A percentile compares a stretch with the other conserved stretches of the same genome.
These are phyloP conservation scores for Xerocomus brunneocitrinus DNA, from an alignment of 768 basidiomycete genomes.

Conservation along the genomic window DNA sequence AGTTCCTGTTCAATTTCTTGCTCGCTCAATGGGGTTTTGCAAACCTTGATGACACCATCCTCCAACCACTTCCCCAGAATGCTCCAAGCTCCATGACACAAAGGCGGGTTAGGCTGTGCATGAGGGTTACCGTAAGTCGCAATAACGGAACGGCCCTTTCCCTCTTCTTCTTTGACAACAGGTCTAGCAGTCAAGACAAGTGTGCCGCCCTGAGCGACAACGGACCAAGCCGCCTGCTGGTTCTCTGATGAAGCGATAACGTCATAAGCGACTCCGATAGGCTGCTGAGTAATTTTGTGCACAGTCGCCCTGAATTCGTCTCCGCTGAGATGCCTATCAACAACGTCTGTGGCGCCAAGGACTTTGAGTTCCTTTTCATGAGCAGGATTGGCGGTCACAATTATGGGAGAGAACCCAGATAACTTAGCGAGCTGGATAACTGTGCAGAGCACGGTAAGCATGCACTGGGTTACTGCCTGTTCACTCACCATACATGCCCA, in stretches of 20 bases:
- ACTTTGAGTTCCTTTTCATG: conserved; percentile 30
- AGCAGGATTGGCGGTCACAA: conserved; percentile 34
- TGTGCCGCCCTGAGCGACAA: conserved; percentile 32
- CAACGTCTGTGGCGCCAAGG: conserved; percentile 38
- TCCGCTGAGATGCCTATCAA: conserved; percentile 28
- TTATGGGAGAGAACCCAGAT: conserved; percentile 40
- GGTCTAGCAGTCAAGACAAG: conserved; percentile 28
- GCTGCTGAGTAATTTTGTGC: conserved; percentile 24
- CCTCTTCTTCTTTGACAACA: conserved; percentile 21
- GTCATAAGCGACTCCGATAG: conserved; percentile 28
- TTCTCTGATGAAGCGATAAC: conserved; percentile 32
- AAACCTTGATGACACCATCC: conserved; percentile 25
- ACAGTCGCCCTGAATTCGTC: conserved; percentile 14
- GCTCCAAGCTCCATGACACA: conserved; percentile 19
- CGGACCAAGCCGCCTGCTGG: conserved; percentile 30
- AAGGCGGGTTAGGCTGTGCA: conserved; percentile 9
- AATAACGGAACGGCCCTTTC: conserved; percentile 15
- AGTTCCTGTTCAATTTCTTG: not conserved
- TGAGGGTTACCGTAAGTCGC: conserved; percentile 26
- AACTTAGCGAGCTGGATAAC: conserved; percentile 38
- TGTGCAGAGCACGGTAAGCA: conserved; percentile 10
- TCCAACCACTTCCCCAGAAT: conserved; percentile 24
- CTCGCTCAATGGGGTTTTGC: not conserved
- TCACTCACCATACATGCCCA: conserved; percentile 44
- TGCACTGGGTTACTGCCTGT: not conserved